Percentiles rank a stretch among this genome's conserved stretches.
Evolutionary conservation across 1,284 basidiomycete genomes (phyloP).

Genomic region (Ceratorhiza oryzae-sativae): DNA sequence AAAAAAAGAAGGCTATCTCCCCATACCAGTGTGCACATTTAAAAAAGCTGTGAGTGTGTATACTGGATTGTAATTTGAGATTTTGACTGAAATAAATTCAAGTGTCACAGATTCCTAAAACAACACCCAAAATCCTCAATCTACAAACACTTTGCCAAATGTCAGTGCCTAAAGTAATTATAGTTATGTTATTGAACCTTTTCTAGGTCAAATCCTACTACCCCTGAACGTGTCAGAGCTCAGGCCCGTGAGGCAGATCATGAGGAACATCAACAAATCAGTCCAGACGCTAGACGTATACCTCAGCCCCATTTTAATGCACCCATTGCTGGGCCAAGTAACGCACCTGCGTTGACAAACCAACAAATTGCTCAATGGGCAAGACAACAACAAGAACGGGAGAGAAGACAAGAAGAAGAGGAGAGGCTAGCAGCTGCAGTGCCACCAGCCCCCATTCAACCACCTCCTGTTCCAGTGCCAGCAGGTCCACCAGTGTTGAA

Average conservation of each 20-base stretch:
- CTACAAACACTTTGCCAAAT: no score
- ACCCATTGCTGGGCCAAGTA: not conserved
- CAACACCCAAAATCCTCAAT: no score
- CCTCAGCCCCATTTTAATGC: not conserved
- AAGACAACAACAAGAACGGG: not conserved
- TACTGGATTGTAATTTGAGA: no score
- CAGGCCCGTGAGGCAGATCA: not conserved
- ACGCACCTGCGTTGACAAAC: not conserved
- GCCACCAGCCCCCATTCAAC: not conserved
- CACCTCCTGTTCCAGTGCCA: not conserved
- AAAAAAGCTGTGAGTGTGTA: no score
- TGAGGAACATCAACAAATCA: not conserved
- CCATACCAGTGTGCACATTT: no score
- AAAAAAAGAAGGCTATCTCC: no score
- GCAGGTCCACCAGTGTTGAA: not conserved
- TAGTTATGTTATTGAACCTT: no score
- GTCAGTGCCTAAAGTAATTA: no score
- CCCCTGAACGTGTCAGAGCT: not conserved
- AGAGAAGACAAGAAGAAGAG: not conserved
- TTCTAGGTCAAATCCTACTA: conserved; percentile 10
- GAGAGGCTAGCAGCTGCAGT: no score
- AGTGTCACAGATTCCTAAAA: no score
- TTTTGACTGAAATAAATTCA: no score
- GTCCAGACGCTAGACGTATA: not conserved
- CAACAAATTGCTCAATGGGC: not conserved